Evolutionary conservation across 208 protist genomes (phyloP).

Genomic region (Trypanosoma mega): DNA sequence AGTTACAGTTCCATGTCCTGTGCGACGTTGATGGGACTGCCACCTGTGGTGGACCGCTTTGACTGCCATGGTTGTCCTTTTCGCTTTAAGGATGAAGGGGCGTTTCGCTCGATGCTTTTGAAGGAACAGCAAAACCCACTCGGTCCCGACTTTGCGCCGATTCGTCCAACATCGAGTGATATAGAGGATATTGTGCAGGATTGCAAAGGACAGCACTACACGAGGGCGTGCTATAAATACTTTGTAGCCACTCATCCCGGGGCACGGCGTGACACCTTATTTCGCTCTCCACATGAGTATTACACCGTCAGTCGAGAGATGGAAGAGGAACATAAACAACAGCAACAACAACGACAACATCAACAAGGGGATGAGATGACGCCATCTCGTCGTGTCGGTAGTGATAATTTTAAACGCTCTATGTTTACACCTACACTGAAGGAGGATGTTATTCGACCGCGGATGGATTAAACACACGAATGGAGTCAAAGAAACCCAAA

Average conservation of each 20-base stretch:
- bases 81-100: constrained; percentile 74
- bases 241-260: constrained; percentile 86
- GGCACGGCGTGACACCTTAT: constrained; percentile 79
- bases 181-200: constrained; percentile 90
- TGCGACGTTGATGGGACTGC: constrained; percentile 76
- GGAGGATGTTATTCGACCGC: constrained; percentile 51
- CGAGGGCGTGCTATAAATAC: constrained; percentile 90
- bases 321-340: constrained; percentile 21
- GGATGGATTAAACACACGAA: not conserved
- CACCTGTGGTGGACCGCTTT: constrained; percentile 67
- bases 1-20: constrained; percentile 87
- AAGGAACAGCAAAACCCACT: constrained; percentile 59
- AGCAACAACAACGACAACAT: constrained; percentile 4
- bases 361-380: constrained; percentile 10
- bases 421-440: constrained; percentile 36
- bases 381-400: constrained; percentile 1
- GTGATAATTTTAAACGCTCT: constrained; percentile 30
- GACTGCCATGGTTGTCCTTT: constrained; percentile 93
- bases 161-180: constrained; percentile 49
- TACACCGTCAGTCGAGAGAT: constrained; percentile 66
- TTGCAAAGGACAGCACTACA: constrained; percentile 86
- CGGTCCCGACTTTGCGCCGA: constrained; percentile 42
- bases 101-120: constrained; percentile 48
- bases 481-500: too few relatives aligned
- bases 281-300: constrained; percentile 88